Evolutionary conservation across 495 filamentous ascomycete species (phyloP).

Genomic region (Aspergillus nanangensis): DNA sequence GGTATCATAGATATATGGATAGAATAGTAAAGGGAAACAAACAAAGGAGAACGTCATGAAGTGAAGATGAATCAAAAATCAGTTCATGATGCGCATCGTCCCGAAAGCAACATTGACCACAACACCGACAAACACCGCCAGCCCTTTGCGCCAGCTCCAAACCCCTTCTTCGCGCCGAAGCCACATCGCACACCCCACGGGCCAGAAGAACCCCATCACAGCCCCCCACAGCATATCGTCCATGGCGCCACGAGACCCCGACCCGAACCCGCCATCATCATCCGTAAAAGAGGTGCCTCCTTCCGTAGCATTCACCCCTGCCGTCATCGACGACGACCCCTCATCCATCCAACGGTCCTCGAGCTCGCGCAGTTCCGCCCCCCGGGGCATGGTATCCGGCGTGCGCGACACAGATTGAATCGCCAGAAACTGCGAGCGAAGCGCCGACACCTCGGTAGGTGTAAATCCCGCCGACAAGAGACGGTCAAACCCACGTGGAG

Average conservation of each 20-base stretch:
- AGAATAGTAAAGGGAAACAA: not conserved
- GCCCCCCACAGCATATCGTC: conserved; percentile 88
- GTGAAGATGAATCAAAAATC: no score
- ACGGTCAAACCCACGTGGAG: conserved; percentile 86
- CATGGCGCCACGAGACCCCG: conserved; percentile 46
- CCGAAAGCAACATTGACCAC: conserved; percentile 70
- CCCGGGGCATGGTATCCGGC: conserved; percentile 76
- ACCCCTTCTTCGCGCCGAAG: conserved; percentile 83
- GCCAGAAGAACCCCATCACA: conserved; percentile 91
- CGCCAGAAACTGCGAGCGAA: conserved; percentile 80
- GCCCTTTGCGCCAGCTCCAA: conserved; percentile 74
- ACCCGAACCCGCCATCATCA: conserved; percentile 46
- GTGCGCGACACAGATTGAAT: conserved; percentile 74
- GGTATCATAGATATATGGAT: conserved; percentile 21
- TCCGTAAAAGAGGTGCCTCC: conserved; percentile 39
- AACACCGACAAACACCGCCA: conserved; percentile 80
- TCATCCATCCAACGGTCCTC: conserved; percentile 94
- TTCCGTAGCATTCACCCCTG: conserved; percentile 29
- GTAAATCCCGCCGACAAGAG: conserved; percentile 77
- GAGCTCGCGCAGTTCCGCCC: conserved; percentile 55
- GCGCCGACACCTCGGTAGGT: conserved; percentile 68
- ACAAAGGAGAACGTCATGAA: not conserved
- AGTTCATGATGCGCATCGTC: conserved; percentile 52
- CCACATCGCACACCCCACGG: conserved; percentile 80
- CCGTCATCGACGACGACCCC: conserved; percentile 44